These are phyloP conservation scores for Pyrus betulifolia DNA, from an alignment of 306 rosid species.

Conservation along the genomic window DNA sequence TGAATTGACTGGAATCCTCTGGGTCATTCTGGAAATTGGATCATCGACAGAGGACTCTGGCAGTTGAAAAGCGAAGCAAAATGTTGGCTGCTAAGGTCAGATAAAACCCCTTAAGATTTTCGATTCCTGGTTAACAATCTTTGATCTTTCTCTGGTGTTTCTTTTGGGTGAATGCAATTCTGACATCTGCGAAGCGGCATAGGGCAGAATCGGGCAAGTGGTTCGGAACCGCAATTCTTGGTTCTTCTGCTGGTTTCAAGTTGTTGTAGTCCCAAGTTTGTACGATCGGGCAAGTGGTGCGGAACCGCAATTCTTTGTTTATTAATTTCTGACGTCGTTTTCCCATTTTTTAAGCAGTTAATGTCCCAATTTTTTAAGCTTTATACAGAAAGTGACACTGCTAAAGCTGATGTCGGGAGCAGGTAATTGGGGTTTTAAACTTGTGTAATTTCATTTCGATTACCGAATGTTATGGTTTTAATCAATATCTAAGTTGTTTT, in stretches of 20 bases:
- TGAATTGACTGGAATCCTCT: neutral
- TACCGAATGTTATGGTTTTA: neutral
- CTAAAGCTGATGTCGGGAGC: conserved; percentile 27
- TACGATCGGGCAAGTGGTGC: too few species aligned
- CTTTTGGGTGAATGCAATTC: neutral
- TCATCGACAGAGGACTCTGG: neutral
- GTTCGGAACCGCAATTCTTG: conserved; percentile 1
- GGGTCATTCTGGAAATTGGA: neutral
- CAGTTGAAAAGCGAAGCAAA: neutral
- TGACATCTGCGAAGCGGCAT: neutral
- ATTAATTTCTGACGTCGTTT: too few species aligned
- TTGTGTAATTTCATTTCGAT: neutral
- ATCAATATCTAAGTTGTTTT: neutral
- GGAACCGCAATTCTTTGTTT: too few species aligned
- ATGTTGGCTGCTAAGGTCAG: conserved; percentile 28
- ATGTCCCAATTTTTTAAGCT: neutral
- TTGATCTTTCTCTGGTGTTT: too few species aligned
- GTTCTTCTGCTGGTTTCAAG: neutral
- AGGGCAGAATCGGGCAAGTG: conserved; percentile 24
- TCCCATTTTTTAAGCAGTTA: conserved; percentile 16
- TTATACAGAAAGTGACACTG: neutral
- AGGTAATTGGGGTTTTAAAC: conserved; percentile 19
- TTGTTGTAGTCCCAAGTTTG: neutral
- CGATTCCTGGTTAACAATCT: neutral
- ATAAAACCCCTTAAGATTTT: neutral